Percentiles rank a stretch among this genome's conserved stretches.
These are phyloP conservation scores for Fusarium sp. DNA, from an alignment of 2,329 filamentous ascomycete species.

Conservation along the genomic window DNA sequence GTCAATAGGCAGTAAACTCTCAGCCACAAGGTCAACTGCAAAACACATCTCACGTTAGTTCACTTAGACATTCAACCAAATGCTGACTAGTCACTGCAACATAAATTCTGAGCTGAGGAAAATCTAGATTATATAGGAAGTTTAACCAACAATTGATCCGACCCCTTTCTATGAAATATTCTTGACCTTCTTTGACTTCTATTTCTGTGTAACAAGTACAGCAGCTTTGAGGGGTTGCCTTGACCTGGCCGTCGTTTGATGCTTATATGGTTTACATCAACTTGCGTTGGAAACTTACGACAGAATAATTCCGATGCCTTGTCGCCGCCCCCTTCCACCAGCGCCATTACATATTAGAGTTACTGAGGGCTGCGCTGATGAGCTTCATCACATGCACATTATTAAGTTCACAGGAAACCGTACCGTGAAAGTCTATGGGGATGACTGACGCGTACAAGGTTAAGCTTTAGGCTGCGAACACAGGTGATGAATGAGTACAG, in stretches of 20 bases:
- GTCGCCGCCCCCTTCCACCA: rapidly evolving
- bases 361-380: too few relatives aligned
- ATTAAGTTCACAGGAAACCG: background rate
- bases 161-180: background rate
- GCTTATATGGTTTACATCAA: too few relatives aligned
- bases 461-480: too few relatives aligned
- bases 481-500: too few relatives aligned
- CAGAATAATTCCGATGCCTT: background rate
- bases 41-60: background rate
- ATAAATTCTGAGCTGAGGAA: background rate
- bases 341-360: background rate
- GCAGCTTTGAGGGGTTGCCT: too few relatives aligned
- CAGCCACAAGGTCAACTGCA: background rate
- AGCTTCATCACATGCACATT: too few relatives aligned
- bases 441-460: background rate
- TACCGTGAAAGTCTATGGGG: too few relatives aligned
- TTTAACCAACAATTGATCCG: too few relatives aligned
- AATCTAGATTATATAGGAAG: background rate
- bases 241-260: too few relatives aligned
- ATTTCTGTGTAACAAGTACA: background rate
- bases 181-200: too few relatives aligned
- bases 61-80: background rate
- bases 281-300: rapidly evolving
- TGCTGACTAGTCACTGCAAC: background rate
- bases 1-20: background rate